Evolutionary conservation across 1,284 basidiomycete species (phyloP).

Genomic region (Fistulinella cinereoalba): DNA sequence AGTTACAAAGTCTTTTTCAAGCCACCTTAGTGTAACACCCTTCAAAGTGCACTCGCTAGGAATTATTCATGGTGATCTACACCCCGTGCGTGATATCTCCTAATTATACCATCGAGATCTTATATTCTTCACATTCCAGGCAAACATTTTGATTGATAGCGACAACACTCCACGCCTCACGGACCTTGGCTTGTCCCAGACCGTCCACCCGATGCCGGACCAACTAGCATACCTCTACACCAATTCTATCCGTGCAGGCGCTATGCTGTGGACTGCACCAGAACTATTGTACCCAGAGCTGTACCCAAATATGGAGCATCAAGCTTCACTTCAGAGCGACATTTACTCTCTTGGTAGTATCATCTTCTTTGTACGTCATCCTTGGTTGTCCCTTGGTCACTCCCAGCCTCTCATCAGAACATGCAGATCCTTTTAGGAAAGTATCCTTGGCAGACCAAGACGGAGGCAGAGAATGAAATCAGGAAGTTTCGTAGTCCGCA

Average conservation of each 20-base stretch:
- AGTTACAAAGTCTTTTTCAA: background rate
- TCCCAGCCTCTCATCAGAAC: background rate
- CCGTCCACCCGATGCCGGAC: background rate
- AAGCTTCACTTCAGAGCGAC: background rate
- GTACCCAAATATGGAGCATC: background rate
- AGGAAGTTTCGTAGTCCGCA: constrained; percentile 1
- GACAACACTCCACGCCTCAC: constrained; percentile 5
- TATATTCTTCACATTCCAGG: background rate
- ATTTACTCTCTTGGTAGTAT: background rate
- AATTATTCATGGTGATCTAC: background rate
- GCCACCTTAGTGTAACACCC: background rate
- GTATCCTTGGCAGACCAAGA: background rate
- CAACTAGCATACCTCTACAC: background rate
- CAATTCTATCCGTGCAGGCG: too few relatives aligned
- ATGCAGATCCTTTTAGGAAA: constrained; percentile 3
- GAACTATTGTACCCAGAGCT: background rate
- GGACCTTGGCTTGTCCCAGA: constrained; percentile 8
- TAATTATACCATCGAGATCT: background rate
- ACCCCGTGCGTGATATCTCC: background rate
- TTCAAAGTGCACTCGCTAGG: background rate
- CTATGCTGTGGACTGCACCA: too few relatives aligned
- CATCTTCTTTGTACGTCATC: constrained; percentile 5
- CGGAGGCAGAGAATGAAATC: background rate
- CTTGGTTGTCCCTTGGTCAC: background rate
- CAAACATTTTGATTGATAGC: constrained; percentile 2